A percentile compares a stretch with the other conserved stretches of the same genome.
Evolutionary conservation across 371 early-diverging fungal genomes (phyloP).

Genomic region (Actinomucor elegans): DNA sequence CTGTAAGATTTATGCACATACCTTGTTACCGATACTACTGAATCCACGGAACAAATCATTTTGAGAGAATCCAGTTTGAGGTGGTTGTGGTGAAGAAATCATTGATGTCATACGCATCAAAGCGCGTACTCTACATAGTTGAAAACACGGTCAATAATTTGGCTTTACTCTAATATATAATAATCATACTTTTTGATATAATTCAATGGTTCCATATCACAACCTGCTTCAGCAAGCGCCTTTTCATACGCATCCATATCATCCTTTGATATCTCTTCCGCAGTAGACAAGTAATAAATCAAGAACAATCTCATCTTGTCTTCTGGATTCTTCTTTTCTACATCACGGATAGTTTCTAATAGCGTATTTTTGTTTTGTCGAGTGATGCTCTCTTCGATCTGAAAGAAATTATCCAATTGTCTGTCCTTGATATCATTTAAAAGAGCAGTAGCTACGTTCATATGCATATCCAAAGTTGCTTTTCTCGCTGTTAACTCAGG

Average conservation of each 20-base stretch:
- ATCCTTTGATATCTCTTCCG: conserved; percentile 72
- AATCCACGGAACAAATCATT: conserved; percentile 66
- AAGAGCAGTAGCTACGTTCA: conserved; percentile 95
- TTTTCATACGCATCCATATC: conserved; percentile 84
- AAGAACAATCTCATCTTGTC: conserved; percentile 94
- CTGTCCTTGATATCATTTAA: conserved; percentile 92
- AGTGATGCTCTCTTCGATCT: conserved; percentile 88
- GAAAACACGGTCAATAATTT: neutral
- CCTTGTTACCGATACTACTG: conserved; percentile 84
- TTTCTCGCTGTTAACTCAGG: conserved; percentile 97
- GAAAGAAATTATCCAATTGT: conserved; percentile 93
- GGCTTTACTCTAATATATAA: neutral
- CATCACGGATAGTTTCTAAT: conserved; percentile 81
- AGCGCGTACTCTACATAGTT: conserved; percentile 60
- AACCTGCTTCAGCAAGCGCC: conserved; percentile 75
- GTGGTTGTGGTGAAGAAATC: conserved; percentile 49
- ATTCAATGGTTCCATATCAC: conserved; percentile 68
- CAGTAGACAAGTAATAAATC: conserved; percentile 78
- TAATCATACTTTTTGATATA: conserved; percentile 77
- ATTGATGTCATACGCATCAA: conserved; percentile 69
- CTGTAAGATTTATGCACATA: conserved; percentile 18
- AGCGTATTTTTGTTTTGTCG: conserved; percentile 73
- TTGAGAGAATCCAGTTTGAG: conserved; percentile 52
- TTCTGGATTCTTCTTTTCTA: conserved; percentile 72
- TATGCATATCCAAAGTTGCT: conserved; percentile 96